Conservation (phyloP, 176 grass and related monocot genomes). For the Triticum timopheevii region DNA sequence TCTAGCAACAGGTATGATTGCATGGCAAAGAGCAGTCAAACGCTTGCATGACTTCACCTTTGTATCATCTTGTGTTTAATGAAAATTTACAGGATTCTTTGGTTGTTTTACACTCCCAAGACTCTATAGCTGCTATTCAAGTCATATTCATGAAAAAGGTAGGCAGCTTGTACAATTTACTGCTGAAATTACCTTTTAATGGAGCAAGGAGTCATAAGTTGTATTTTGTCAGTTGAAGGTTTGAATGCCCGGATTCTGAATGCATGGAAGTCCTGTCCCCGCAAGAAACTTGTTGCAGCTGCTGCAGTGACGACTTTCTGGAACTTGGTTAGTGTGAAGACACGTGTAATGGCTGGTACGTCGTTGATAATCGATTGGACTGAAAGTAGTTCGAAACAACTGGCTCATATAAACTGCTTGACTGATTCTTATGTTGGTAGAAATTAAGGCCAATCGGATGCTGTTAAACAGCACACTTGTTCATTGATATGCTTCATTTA, state of each 20-base stretch:
- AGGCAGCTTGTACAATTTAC: neutral
- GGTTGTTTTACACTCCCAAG: slow-evolving; percentile 63
- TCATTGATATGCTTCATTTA: neutral
- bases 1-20: slow-evolving; percentile 44
- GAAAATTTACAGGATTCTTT: slow-evolving; percentile 59
- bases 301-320: slow-evolving; percentile 49
- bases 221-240: slow-evolving; percentile 43
- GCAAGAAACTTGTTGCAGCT: slow-evolving; percentile 60
- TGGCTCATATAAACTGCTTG: neutral
- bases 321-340: slow-evolving; percentile 65
- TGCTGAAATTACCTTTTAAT: neutral
- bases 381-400: neutral
- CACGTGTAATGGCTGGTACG: slow-evolving; percentile 56
- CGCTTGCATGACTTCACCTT: neutral
- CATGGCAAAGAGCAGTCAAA: slow-evolving; percentile 8
- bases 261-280: slow-evolving; percentile 69
- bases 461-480: neutral
- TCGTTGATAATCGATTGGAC: neutral
- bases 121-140: slow-evolving; percentile 54
- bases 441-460: neutral
- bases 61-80: slow-evolving; percentile 11
- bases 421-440: neutral
- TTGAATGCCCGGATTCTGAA: slow-evolving; percentile 26
- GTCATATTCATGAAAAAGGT: slow-evolving; percentile 56
- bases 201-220: neutral